Evolutionary conservation across 2,329 filamentous ascomycete species (phyloP).

Genomic region (Alternaria brassicae): DNA sequence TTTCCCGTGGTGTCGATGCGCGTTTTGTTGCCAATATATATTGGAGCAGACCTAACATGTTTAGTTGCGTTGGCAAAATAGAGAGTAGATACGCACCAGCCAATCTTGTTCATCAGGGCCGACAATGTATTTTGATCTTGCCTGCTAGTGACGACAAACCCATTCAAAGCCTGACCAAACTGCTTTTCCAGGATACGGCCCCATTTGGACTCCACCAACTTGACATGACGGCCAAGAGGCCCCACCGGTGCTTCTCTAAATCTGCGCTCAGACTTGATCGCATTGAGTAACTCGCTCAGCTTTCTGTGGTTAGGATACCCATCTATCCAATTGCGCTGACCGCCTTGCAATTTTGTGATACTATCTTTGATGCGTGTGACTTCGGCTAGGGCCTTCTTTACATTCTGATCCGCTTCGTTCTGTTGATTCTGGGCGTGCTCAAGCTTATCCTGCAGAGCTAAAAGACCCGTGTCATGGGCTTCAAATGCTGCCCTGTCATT

Average conservation of each 20-base stretch:
- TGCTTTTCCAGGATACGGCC: slow-evolving; percentile 79
- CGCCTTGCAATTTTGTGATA: slow-evolving; percentile 60
- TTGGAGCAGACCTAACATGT: slow-evolving; percentile 55
- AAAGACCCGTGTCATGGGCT: slow-evolving; percentile 50
- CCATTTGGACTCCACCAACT: slow-evolving; percentile 81
- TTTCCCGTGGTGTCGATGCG: slow-evolving; percentile 67
- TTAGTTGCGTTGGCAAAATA: slow-evolving; percentile 7
- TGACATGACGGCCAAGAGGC: slow-evolving; percentile 80
- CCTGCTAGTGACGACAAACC: slow-evolving; percentile 82
- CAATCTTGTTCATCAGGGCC: slow-evolving; percentile 63
- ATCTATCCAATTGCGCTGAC: slow-evolving; percentile 66
- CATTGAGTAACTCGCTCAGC: slow-evolving; percentile 68
- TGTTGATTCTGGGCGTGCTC: slow-evolving; percentile 39
- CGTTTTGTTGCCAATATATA: slow-evolving; percentile 68
- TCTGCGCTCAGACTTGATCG: slow-evolving; percentile 72
- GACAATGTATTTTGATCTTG: slow-evolving; percentile 75
- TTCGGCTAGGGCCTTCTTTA: slow-evolving; percentile 54
- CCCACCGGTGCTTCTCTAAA: slow-evolving; percentile 80
- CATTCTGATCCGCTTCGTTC: slow-evolving; percentile 27
- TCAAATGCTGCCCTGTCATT: slow-evolving; percentile 55
- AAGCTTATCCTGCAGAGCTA: slow-evolving; percentile 47
- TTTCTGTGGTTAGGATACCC: slow-evolving; percentile 65
- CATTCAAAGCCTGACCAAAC: slow-evolving; percentile 72
- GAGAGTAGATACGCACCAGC: slow-evolving; percentile 1
- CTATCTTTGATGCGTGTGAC: slow-evolving; percentile 60